Base-by-base conservation (phyloP, 345 rosid species). In the Arabidopsis suecica region DNA sequence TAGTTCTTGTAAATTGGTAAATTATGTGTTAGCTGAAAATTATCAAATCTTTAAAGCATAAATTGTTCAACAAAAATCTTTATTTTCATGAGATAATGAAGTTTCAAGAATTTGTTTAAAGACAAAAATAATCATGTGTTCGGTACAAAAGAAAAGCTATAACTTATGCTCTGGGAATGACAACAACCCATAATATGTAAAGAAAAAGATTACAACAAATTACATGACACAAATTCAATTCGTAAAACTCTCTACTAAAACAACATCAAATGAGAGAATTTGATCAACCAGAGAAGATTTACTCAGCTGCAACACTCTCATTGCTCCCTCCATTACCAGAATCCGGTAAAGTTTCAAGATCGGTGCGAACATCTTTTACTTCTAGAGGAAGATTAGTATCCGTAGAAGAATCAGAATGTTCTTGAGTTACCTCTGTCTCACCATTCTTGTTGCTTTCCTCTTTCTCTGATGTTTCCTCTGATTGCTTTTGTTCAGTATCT, bases 311-410 rank as follows among this genome's bases (percentile, higher is more conserved):
- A 64, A 82, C 80, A 61, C 69, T 82, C 14, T 77, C 81, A 40
- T 63, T 81, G 25, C 66, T 79, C 5, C 78, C 86, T 55, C 74
- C 83, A 57, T 67, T 80, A 65, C 79, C 80, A 9, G 86, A 79
- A 20, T 83, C 85, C 1, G 95, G 90, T 76, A 89, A 77, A 62
- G 93, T 88, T 72, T 75, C 94, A 73, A 85, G 76, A 75, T 88
- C 91, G 0, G 85, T 83, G 16, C 82, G 83, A 60, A 68, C 84
- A 45, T 86, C 91, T 61, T 83, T 86, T 55, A 72, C 88, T 81
- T 84, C 89, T 62, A 80, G 85, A 23, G 85, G 54, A 45, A 87
- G 68, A 22, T 7, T 68, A 37, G 63, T 79, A 18, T 68, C 79
- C 0, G 82, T 65, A 1, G 83, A 83, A 51, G 86, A 63, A 63